phyloP scores from a whole-genome alignment of 1,284 basidiomycete genomes.

The Pseudozyma pruni region DNA sequence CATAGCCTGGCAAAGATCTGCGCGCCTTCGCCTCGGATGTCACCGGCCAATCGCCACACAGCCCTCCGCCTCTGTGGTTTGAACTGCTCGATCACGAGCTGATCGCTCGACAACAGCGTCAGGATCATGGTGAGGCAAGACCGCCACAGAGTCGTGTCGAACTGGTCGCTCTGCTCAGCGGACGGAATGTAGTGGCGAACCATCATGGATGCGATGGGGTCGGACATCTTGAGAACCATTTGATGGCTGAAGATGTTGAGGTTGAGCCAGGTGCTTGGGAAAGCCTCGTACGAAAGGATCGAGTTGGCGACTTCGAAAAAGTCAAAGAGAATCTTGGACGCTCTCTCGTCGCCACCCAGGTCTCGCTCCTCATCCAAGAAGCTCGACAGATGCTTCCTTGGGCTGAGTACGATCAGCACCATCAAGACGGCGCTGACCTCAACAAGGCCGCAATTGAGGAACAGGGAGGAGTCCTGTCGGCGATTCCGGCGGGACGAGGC shows the following conservation, averaged over 20 bases:
- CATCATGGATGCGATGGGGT: conserved; percentile 80
- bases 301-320: conserved; percentile 86
- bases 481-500: conserved; percentile 45
- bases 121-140: conserved; percentile 84
- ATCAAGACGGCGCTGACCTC: conserved; percentile 88
- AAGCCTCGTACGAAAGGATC: conserved; percentile 86
- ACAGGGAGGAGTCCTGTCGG: conserved; percentile 38
- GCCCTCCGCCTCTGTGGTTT: conserved; percentile 91
- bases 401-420: conserved; percentile 81
- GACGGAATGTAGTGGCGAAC: conserved; percentile 84
- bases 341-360: conserved; percentile 65
- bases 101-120: conserved; percentile 85
- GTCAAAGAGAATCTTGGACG: conserved; percentile 77
- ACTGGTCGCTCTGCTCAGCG: conserved; percentile 73
- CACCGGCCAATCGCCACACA: conserved; percentile 93
- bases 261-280: conserved; percentile 91
- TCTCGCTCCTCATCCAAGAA: conserved; percentile 73
- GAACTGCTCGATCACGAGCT: conserved; percentile 92
- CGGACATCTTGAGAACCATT: conserved; percentile 86
- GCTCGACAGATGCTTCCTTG: conserved; percentile 79
- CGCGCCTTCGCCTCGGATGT: conserved; percentile 91
- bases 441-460: conserved; percentile 82
- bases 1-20: conserved; percentile 84
- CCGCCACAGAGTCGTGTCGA: conserved; percentile 84
- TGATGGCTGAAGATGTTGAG: conserved; percentile 89